Percentiles rank a stretch among this genome's conserved stretches.
Conservation (phyloP, 1,284 basidiomycete species). For the Leccinum solheimii region DNA sequence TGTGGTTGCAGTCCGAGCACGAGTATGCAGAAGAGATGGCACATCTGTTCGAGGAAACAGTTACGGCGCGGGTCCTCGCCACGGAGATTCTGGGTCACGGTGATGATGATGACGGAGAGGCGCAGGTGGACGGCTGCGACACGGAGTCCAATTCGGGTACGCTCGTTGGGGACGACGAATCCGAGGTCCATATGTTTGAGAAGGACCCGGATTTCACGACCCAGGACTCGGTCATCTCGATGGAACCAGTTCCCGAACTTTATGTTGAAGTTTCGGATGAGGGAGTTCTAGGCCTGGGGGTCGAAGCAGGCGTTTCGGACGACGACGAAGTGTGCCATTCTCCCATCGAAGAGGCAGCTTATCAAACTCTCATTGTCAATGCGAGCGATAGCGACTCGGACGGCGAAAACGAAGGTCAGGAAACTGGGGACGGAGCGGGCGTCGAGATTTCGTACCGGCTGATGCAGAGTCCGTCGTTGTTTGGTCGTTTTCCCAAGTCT, state of each 20-base stretch:
- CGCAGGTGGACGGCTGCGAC: neutral
- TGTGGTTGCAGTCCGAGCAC: conserved; percentile 26
- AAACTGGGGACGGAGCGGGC: neutral
- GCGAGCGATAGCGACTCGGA: neutral
- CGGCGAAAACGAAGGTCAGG: neutral
- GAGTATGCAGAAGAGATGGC: conserved; percentile 26
- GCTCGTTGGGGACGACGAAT: conserved; percentile 16
- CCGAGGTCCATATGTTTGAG: conserved; percentile 13
- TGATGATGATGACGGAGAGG: neutral
- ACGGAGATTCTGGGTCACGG: conserved; percentile 17
- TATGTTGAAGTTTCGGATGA: neutral
- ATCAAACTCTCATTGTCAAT: conserved; percentile 10
- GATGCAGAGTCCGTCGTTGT: conserved; percentile 9
- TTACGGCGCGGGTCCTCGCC: conserved; percentile 20
- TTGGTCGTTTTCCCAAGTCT: conserved; percentile 12
- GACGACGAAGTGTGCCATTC: neutral
- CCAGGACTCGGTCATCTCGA: neutral
- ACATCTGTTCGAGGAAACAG: conserved; percentile 26
- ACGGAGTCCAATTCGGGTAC: conserved; percentile 17
- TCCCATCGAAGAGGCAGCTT: neutral
- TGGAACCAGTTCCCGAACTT: neutral
- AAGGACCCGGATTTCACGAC: conserved; percentile 5
- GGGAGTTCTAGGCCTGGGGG: neutral
- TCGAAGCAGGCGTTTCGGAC: neutral
- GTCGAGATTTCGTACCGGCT: neutral